Conservation (phyloP, 257 asterid species). For the Galeopsis tetrahit region DNA sequence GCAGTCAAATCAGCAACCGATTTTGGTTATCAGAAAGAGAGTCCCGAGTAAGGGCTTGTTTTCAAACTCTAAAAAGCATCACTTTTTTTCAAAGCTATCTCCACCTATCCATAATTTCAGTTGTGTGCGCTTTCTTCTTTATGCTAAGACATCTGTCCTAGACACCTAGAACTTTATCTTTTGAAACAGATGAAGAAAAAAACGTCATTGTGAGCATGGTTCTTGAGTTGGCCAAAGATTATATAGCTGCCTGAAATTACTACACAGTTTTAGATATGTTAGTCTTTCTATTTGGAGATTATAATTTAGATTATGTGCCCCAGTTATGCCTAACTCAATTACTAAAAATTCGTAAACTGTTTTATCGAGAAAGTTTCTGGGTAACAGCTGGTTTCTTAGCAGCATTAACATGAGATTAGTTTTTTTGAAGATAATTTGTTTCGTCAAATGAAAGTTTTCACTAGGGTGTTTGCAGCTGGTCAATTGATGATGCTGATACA, state of each 20-base stretch:
- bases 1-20: conserved; percentile 84
- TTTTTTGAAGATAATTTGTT: background rate
- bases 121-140: background rate
- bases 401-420: background rate
- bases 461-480: background rate
- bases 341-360: too few relatives aligned
- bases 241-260: background rate
- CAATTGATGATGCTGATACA: background rate
- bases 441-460: background rate
- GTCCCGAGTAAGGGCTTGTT: conserved; percentile 83
- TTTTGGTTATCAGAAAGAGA: conserved; percentile 91
- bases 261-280: background rate
- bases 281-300: background rate
- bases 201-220: background rate
- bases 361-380: background rate
- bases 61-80: too few relatives aligned
- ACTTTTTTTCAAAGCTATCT: background rate
- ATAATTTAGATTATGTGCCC: too few relatives aligned
- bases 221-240: conserved; percentile 3
- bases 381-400: too few relatives aligned
- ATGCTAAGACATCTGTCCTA: background rate
- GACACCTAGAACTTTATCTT: background rate
- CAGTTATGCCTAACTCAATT: background rate
- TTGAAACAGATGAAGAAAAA: background rate
- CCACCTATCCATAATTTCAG: background rate